Percentiles rank a stretch among this genome's conserved stretches.
phyloP scores from a whole-genome alignment of 2,329 filamentous ascomycete species.

The Metarhizium guizhouense region DNA sequence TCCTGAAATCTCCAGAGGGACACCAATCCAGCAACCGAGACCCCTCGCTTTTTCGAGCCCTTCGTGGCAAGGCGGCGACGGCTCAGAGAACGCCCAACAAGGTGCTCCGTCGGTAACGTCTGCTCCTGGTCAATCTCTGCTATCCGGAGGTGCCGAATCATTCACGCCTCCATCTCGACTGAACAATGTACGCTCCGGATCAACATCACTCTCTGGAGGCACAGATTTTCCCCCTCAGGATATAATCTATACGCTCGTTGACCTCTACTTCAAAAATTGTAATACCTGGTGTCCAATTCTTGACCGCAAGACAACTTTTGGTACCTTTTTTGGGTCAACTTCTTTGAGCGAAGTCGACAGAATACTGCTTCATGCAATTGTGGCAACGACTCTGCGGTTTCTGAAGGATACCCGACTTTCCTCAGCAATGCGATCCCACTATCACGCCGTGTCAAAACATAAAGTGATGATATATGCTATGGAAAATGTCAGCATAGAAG shows the following conservation, averaged over 20 bases:
- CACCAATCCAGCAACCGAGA: slow-evolving; percentile 20
- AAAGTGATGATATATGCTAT: slow-evolving; percentile 33
- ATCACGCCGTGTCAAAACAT: slow-evolving; percentile 29
- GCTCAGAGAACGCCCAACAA: slow-evolving; percentile 16
- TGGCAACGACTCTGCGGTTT: slow-evolving; percentile 33
- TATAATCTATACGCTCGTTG: slow-evolving; percentile 48
- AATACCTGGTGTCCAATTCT: slow-evolving; percentile 48
- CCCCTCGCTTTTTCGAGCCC: slow-evolving; percentile 31
- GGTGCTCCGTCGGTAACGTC: slow-evolving; percentile 7
- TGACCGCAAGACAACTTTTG: slow-evolving; percentile 32
- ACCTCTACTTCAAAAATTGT: slow-evolving; percentile 55
- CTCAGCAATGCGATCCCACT: slow-evolving; percentile 26
- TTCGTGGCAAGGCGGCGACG: slow-evolving; percentile 17
- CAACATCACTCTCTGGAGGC: slow-evolving; percentile 26
- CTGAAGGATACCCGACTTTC: slow-evolving; percentile 29
- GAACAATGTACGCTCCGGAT: slow-evolving; percentile 11
- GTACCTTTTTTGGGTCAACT: slow-evolving; percentile 30
- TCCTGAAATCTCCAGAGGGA: slow-evolving; percentile 9
- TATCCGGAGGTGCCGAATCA: background rate
- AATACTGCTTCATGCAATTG: slow-evolving; percentile 33
- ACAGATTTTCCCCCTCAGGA: slow-evolving; percentile 50
- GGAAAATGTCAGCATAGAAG: slow-evolving; percentile 30
- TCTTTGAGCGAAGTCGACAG: slow-evolving; percentile 29
- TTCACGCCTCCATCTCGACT: slow-evolving; percentile 3
- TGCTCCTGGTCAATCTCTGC: background rate